A percentile compares a stretch with the other conserved stretches of the same genome.
Conservation (phyloP, 2,329 filamentous ascomycete species). For the Alternaria sp. region DNA sequence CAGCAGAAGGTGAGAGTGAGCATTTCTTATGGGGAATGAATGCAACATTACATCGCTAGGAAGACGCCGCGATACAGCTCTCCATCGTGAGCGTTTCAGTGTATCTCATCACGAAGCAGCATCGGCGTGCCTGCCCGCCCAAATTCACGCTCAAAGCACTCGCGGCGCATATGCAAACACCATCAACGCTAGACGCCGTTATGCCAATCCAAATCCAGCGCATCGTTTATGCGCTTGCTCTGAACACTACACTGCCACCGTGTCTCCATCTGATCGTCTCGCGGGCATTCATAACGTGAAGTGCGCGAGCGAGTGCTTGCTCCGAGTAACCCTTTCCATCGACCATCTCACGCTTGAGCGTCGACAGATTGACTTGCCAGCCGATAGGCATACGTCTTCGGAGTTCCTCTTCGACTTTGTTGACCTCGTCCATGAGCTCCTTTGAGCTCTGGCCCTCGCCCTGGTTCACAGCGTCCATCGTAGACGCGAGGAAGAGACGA, state of each 20-base stretch:
- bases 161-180: neutral
- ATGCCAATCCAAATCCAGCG: neutral
- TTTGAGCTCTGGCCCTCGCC: conserved; percentile 79
- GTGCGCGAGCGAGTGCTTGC: conserved; percentile 79
- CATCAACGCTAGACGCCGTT: conserved; percentile 3
- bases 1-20: neutral
- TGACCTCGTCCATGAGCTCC: conserved; percentile 89
- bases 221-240: conserved; percentile 21
- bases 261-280: conserved; percentile 85
- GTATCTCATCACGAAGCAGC: neutral
- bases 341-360: conserved; percentile 86
- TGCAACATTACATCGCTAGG: neutral
- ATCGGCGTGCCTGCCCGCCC: neutral
- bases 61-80: neutral
- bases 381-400: conserved; percentile 88
- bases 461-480: conserved; percentile 96
- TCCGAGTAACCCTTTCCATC: conserved; percentile 91
- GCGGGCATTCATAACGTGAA: conserved; percentile 84
- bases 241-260: conserved; percentile 52
- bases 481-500: conserved; percentile 91
- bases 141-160: neutral
- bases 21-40: neutral
- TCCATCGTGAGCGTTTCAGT: neutral
- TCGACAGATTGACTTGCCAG: conserved; percentile 90
- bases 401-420: conserved; percentile 86